Conservation (phyloP, 495 filamentous ascomycete species). For the Cenococcum geophilum region DNA sequence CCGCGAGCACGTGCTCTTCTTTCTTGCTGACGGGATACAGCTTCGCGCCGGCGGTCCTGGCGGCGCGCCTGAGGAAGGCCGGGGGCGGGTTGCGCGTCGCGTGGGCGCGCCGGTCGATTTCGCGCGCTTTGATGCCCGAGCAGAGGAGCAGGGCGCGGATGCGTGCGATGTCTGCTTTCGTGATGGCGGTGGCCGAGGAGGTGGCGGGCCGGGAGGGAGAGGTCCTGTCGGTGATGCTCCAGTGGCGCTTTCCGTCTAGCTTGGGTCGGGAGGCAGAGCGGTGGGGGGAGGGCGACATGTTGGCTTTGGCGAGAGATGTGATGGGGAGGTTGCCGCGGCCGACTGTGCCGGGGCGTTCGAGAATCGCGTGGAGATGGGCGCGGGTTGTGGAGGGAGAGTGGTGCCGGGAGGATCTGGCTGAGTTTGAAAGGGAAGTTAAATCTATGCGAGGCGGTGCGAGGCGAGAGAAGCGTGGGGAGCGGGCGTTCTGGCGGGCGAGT, state of each 20-base stretch:
- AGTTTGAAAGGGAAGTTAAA: conserved; percentile 41
- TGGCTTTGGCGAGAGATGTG: conserved; percentile 30
- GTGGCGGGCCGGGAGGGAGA: conserved; percentile 27
- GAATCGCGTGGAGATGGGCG: conserved; percentile 16
- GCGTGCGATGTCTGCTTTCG: conserved; percentile 28
- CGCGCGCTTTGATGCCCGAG: conserved; percentile 77
- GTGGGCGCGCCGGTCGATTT: conserved; percentile 62
- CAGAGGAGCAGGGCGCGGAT: conserved; percentile 68
- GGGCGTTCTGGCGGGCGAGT: conserved; percentile 28
- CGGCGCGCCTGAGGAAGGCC: conserved; percentile 42
- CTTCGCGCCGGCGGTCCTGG: conserved; percentile 33
- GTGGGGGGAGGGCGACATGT: conserved; percentile 17
- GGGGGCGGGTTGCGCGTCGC: conserved; percentile 35
- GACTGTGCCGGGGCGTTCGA: conserved; percentile 44
- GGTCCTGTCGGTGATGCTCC: conserved; percentile 62
- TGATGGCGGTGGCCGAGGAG: not conserved
- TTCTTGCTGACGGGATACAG: conserved; percentile 50
- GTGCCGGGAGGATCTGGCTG: not conserved
- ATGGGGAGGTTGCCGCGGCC: conserved; percentile 40
- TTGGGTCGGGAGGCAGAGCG: conserved; percentile 26
- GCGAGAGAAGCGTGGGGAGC: conserved; percentile 39
- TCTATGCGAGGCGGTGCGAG: conserved; percentile 61
- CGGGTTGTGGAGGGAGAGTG: conserved; percentile 13
- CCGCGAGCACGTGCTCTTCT: conserved; percentile 64
- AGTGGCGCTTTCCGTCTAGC: conserved; percentile 45